Evolutionary conservation across 2,329 filamentous ascomycete genomes (phyloP).

Genomic region (Pyrenochaeta sp.): DNA sequence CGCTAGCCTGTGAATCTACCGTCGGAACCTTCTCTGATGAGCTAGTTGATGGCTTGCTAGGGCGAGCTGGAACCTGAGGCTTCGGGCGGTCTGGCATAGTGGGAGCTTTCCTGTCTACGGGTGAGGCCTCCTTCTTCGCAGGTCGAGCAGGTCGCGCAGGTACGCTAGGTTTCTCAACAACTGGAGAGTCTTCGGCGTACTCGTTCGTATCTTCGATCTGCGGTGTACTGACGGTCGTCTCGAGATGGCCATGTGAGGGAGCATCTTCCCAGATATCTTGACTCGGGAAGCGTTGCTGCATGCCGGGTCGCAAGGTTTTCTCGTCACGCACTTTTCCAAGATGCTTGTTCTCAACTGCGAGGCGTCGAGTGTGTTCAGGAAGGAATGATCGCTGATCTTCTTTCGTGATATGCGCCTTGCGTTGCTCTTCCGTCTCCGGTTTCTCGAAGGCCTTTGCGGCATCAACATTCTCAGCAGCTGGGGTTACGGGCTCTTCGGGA

Average conservation of each 20-base stretch:
- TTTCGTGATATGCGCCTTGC: constrained; percentile 53
- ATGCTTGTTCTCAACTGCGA: constrained; percentile 65
- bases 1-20: constrained; percentile 31
- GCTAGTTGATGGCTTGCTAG: constrained; percentile 60
- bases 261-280: constrained; percentile 94
- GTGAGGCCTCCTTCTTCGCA: constrained; percentile 51
- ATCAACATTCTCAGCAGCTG: constrained; percentile 47
- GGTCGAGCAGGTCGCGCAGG: constrained; percentile 47
- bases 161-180: constrained; percentile 38
- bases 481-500: constrained; percentile 55
- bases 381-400: constrained; percentile 55
- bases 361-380: constrained; percentile 58
- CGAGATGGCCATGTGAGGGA: constrained; percentile 81
- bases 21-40: constrained; percentile 50
- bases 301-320: constrained; percentile 57
- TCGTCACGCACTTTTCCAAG: constrained; percentile 61
- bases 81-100: constrained; percentile 67
- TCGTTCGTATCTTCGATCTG: constrained; percentile 59
- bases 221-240: constrained; percentile 72
- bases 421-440: constrained; percentile 60
- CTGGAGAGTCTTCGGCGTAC: constrained; percentile 45
- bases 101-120: constrained; percentile 62
- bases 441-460: constrained; percentile 53
- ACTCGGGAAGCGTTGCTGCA: constrained; percentile 82
- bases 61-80: constrained; percentile 68